phyloP scores from a whole-genome alignment of 2,329 filamentous ascomycete species.

The Coniochaeta sp. region DNA sequence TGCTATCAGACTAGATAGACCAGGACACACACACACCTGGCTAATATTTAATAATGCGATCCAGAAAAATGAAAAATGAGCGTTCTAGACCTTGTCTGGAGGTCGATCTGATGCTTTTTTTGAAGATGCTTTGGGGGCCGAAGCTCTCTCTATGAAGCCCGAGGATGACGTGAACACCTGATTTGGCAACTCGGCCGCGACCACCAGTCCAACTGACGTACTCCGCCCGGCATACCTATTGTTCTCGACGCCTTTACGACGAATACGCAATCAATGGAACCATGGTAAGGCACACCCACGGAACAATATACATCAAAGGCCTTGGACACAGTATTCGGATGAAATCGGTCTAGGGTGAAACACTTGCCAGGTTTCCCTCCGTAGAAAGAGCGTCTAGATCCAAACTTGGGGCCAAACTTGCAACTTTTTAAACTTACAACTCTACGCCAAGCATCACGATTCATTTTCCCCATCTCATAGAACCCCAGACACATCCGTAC shows the following conservation, averaged over 20 bases:
- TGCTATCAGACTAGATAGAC: neutral
- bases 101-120: neutral
- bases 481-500: neutral
- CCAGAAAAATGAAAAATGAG: neutral
- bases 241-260: neutral
- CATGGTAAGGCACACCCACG: neutral
- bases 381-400: neutral
- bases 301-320: neutral
- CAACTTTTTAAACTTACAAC: neutral
- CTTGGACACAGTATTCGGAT: neutral
- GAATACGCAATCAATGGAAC: neutral
- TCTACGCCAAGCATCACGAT: conserved; percentile 2
- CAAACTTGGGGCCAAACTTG: neutral
- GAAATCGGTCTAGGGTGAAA: neutral
- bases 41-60: neutral
- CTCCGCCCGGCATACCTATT: neutral
- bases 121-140: neutral
- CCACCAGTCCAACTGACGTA: neutral
- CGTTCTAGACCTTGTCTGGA: neutral
- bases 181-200: too few relatives aligned
- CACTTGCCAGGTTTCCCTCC: neutral
- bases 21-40: neutral
- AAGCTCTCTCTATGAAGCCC: neutral
- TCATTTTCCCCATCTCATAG: neutral
- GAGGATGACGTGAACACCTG: neutral